phyloP scores from a whole-genome alignment of 768 basidiomycete species.

The Dictyophora rubrovolvata region DNA sequence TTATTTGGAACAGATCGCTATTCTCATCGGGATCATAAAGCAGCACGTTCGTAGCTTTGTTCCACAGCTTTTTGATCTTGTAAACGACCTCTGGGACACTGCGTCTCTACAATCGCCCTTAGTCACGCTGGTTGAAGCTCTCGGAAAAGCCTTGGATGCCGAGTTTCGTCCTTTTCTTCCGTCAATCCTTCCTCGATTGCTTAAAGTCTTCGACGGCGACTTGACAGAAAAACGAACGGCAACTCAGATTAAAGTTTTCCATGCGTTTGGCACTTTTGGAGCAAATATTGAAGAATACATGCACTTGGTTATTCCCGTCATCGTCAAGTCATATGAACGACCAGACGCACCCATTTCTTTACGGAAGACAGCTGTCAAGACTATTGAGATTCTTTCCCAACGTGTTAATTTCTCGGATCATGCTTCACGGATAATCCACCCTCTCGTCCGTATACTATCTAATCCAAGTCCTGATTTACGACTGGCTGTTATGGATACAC shows the following conservation, averaged over 20 bases:
- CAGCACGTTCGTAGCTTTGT: conserved; percentile 93
- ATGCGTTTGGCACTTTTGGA: conserved; percentile 91
- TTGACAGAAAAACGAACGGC: conserved; percentile 64
- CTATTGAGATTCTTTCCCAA: conserved; percentile 81
- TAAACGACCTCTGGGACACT: conserved; percentile 88
- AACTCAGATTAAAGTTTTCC: conserved; percentile 85
- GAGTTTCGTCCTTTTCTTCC: conserved; percentile 97
- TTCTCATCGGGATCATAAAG: conserved; percentile 92
- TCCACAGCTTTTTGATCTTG: conserved; percentile 70
- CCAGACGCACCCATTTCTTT: conserved; percentile 61
- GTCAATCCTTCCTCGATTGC: conserved; percentile 74
- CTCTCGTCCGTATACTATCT: conserved; percentile 79
- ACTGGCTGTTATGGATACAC: conserved; percentile 80
- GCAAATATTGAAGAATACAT: conserved; percentile 96
- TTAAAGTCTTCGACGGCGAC: conserved; percentile 89
- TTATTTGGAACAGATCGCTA: conserved; percentile 80
- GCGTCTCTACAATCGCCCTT: conserved; percentile 78
- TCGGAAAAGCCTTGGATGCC: conserved; percentile 88
- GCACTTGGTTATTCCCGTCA: conserved; percentile 91
- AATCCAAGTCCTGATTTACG: conserved; percentile 68
- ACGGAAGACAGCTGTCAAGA: conserved; percentile 83
- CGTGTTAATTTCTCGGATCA: conserved; percentile 97
- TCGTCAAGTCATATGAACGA: conserved; percentile 84
- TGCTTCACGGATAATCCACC: conserved; percentile 93
- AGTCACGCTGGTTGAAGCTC: conserved; percentile 83